Conservation (phyloP, 345 rosid genomes). For the Citrus unshiu region DNA sequence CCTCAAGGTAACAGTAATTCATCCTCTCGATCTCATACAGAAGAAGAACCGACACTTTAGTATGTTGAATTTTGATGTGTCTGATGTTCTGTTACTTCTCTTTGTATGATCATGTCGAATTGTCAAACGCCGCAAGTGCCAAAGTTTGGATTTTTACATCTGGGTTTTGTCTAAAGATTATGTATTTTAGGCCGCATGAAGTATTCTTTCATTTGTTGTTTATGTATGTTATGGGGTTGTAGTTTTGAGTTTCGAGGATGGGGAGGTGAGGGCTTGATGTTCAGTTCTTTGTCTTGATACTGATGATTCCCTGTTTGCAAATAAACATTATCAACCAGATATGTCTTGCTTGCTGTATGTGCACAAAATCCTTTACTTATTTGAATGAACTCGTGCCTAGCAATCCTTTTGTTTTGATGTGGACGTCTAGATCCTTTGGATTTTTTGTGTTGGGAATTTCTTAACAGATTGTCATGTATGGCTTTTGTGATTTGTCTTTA, state of each 20-base stretch:
- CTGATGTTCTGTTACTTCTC: not conserved
- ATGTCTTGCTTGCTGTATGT: not conserved
- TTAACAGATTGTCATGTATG: conserved; percentile 3
- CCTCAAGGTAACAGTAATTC: conserved; percentile 30
- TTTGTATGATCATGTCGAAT: not conserved
- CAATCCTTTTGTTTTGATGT: not conserved
- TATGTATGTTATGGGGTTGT: not conserved
- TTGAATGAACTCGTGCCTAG: not conserved
- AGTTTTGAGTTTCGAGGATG: not conserved
- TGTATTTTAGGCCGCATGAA: conserved; percentile 10
- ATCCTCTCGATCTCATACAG: not conserved
- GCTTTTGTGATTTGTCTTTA: not conserved
- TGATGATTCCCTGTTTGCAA: not conserved
- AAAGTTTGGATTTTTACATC: not conserved
- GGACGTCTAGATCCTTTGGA: conserved; percentile 1
- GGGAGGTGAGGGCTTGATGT: not conserved
- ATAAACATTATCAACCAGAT: not conserved
- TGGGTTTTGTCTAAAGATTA: conserved; percentile 1
- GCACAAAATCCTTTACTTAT: not conserved
- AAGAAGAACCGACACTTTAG: not conserved
- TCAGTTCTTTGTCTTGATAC: not conserved
- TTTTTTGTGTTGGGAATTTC: conserved; percentile 9
- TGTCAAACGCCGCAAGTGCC: not conserved
- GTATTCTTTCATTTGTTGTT: not conserved
- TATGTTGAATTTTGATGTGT: not conserved